phyloP scores from a whole-genome alignment of 768 basidiomycete species.

The Rhizopogon rudus region DNA sequence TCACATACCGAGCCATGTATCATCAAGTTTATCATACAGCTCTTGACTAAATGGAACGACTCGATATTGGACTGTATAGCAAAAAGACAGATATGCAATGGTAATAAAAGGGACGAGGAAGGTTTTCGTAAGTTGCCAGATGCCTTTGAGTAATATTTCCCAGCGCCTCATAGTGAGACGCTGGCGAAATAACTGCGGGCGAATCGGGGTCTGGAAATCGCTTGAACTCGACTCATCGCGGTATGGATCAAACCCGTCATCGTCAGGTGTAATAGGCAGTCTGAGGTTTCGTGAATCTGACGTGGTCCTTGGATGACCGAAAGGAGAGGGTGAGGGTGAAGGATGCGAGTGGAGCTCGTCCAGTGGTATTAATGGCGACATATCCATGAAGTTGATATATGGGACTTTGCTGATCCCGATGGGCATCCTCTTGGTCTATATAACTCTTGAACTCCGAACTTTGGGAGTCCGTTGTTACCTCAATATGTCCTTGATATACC shows the following conservation, averaged over 20 bases:
- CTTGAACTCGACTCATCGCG: not conserved
- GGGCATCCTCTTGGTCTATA: too few species aligned
- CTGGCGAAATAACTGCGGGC: not conserved
- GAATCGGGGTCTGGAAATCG: not conserved
- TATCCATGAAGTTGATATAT: not conserved
- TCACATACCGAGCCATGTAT: conserved; percentile 11
- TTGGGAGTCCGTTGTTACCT: too few species aligned
- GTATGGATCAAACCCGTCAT: not conserved
- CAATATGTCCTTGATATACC: too few species aligned
- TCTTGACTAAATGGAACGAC: conserved; percentile 20
- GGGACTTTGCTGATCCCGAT: not conserved
- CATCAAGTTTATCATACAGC: conserved; percentile 11
- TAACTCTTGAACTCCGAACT: too few species aligned
- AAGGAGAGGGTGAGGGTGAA: not conserved
- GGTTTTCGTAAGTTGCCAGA: not conserved
- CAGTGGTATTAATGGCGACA: not conserved
- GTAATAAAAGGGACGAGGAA: conserved; percentile 6
- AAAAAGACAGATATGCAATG: conserved; percentile 9
- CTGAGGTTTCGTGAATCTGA: not conserved
- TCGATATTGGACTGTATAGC: conserved; percentile 16
- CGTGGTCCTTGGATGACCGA: not conserved
- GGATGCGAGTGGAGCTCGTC: not conserved
- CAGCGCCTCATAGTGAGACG: not conserved
- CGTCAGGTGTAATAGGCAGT: not conserved
- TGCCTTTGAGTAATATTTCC: not conserved